Percentiles rank a stretch among this genome's conserved stretches.
Conservation (phyloP, 768 basidiomycete genomes). For the Chiua virens region DNA sequence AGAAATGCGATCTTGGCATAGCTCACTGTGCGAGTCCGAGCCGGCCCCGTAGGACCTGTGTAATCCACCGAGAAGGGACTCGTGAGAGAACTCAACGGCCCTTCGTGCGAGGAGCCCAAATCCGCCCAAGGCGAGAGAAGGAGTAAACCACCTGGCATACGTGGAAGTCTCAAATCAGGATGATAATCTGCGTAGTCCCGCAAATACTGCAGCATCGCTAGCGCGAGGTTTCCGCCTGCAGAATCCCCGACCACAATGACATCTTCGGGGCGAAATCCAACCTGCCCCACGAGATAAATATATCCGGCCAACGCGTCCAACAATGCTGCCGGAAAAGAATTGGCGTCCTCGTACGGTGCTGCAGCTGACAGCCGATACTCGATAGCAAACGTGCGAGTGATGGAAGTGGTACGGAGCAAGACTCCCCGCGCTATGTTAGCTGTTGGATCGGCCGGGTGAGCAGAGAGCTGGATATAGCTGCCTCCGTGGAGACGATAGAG, state of each 20-base stretch:
- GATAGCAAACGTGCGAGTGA: constrained; percentile 36
- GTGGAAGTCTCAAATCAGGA: constrained; percentile 16
- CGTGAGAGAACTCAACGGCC: constrained; percentile 38
- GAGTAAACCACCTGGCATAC: constrained; percentile 30
- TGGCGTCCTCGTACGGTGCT: constrained; percentile 23
- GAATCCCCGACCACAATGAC: constrained; percentile 54
- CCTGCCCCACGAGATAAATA: constrained; percentile 43
- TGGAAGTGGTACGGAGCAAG: constrained; percentile 9
- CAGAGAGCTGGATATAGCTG: constrained; percentile 25
- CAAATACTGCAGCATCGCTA: constrained; percentile 41
- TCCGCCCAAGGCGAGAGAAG: constrained; percentile 36
- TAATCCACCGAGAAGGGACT: constrained; percentile 28
- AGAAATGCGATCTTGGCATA: constrained; percentile 37
- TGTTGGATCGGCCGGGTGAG: constrained; percentile 26
- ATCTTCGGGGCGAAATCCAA: constrained; percentile 41
- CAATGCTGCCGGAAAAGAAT: constrained; percentile 54
- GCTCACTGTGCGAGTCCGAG: neutral
- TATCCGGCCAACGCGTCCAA: constrained; percentile 54
- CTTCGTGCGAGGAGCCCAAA: constrained; percentile 19
- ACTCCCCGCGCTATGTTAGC: constrained; percentile 23
- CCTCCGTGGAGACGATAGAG: constrained; percentile 36
- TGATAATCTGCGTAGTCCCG: constrained; percentile 14
- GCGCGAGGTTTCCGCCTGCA: constrained; percentile 52
- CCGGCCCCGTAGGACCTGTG: constrained; percentile 18
- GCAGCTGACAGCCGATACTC: constrained; percentile 48